These are phyloP conservation scores for Tetrapisispora fleetii DNA, from an alignment of 805 yeast species.

Conservation along the genomic window DNA sequence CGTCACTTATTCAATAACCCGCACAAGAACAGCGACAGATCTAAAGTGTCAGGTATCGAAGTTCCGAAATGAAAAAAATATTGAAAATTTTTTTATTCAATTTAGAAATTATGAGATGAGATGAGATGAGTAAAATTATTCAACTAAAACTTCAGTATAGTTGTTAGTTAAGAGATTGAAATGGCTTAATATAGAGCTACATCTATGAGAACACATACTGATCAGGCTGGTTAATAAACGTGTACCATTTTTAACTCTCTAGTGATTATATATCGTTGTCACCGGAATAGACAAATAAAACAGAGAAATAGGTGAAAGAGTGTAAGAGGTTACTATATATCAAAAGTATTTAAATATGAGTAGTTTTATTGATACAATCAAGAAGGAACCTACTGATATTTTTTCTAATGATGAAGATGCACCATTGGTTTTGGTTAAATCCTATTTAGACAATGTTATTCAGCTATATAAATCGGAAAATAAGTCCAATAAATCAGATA, in stretches of 20 bases:
- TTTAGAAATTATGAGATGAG: constrained; percentile 1
- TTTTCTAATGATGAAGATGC: constrained; percentile 12
- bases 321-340: no score
- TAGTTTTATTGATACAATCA: constrained; percentile 12
- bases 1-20: not conserved
- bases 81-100: not conserved
- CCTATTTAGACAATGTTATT: constrained; percentile 23
- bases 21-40: not conserved
- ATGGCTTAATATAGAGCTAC: no score
- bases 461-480: constrained; percentile 11
- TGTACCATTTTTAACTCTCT: no score
- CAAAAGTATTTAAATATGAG: constrained; percentile 7
- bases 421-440: constrained; percentile 19
- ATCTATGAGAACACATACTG: no score
- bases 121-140: not conserved
- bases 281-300: no score
- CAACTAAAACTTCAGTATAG: no score
- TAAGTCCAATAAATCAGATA: constrained; percentile 36
- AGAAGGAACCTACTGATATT: constrained; percentile 14
- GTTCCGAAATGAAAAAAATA: no score
- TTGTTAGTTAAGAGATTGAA: no score
- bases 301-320: no score
- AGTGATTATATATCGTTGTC: no score
- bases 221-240: no score
- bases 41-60: not conserved